Conservation (phyloP, 179 eudicot species). For the Beta macrorhiza region DNA sequence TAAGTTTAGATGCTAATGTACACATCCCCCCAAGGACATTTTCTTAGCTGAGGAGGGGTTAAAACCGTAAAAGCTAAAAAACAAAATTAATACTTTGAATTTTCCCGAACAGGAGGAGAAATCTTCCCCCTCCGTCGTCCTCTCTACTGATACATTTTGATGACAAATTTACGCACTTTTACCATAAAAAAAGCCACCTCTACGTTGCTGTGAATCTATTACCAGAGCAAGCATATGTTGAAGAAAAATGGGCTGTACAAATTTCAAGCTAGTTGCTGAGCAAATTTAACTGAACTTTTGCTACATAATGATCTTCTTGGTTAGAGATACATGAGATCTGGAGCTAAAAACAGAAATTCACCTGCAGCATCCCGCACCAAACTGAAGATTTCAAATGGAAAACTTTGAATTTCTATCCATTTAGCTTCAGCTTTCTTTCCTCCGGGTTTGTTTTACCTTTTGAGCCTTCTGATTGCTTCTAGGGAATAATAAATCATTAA, state of each 20-base stretch:
- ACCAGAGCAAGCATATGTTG: constrained; percentile 17
- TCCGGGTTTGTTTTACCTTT: constrained; percentile 62
- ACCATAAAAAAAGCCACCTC: constrained; percentile 7
- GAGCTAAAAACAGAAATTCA: constrained; percentile 10
- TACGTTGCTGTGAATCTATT: constrained; percentile 9
- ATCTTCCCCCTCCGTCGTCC: neutral
- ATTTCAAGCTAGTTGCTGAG: constrained; percentile 20
- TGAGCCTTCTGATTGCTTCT: constrained; percentile 58
- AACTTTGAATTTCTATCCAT: constrained; percentile 10
- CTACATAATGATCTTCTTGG: constrained; percentile 5
- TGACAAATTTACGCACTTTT: neutral
- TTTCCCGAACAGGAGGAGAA: neutral
- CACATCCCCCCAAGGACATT: neutral
- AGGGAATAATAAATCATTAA: constrained; percentile 77
- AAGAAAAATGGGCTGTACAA: constrained; percentile 32
- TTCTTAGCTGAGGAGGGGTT: neutral
- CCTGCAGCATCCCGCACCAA: constrained; percentile 31
- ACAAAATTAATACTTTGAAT: neutral
- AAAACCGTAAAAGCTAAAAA: neutral
- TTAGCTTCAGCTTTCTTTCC: constrained; percentile 50
- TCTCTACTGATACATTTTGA: constrained; percentile 9
- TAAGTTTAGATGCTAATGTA: constrained; percentile 3
- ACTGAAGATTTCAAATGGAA: constrained; percentile 12
- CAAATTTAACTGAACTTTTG: neutral
- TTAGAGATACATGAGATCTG: constrained; percentile 15